Evolutionary conservation across 2,329 filamentous ascomycete species (phyloP), one percentile per base, ranked within the genome.

Genomic region (Dactylellina sp.): DNA sequence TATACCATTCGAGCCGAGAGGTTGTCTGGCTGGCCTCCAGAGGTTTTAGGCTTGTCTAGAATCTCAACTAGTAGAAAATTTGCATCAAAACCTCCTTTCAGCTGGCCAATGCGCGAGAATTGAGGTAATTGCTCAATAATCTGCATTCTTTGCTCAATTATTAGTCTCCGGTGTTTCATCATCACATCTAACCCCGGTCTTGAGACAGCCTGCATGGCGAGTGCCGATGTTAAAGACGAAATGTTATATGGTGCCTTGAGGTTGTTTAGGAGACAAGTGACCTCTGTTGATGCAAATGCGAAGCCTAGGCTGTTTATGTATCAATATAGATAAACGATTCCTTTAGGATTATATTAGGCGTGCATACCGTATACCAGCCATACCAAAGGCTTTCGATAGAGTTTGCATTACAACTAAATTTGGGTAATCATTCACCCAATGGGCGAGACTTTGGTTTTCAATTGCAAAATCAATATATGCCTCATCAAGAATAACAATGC

Each of bases 351-450:
- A n/a, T 49, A 18, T 2, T 3, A 46, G 14, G 24, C 20, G n/a
- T 4, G 12, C 55, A 28, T 66, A 76, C 65, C 95, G 86, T 80
- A 99, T 97, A 56, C 94, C 95, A 2, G 95, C 95, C 79, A 99
- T 87, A 25, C 95, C 95, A 80, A 99, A 99, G 0, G 93, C 95
- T 82, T 99, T 99, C 79, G 91, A 96, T n/a, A 98, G 86, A 0
- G 95, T 99, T 84, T 99, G 95, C 91, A 98, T 92, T 66, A 99
- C 93, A 16, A 97, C 93, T 24, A 99, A 85, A 81, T 99, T 99
- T 56, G 94, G 93, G 88, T 91, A 96, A 79, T 97, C 93, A 37
- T 87, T 85, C 0, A 96, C 93, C 90, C 92, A 96, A 82, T 96
- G 91, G 24, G 95, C 94, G 24, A 98, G 86, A 77, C 91, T 96